A percentile compares a stretch with the other conserved stretches of the same genome.
Evolutionary conservation across 2,329 filamentous ascomycete genomes (phyloP).

Genomic region (Nigrospora sphaerica): DNA sequence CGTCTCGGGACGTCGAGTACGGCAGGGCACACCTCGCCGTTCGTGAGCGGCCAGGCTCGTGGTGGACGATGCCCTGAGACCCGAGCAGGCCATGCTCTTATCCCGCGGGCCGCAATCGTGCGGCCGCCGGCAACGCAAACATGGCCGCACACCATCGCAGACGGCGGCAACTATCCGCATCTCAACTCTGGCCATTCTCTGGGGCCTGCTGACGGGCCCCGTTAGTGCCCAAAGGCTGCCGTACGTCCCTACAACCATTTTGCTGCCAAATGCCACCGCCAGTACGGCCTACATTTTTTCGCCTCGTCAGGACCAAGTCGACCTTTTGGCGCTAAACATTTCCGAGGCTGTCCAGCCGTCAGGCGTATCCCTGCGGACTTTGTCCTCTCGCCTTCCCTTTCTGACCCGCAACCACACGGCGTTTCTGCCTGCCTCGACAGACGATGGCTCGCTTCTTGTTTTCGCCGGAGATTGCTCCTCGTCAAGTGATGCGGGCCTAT

Average conservation of each 20-base stretch:
- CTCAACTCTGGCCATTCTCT: slow-evolving; percentile 11
- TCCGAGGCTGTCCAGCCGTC: slow-evolving; percentile 47
- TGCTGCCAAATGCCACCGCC: slow-evolving; percentile 38
- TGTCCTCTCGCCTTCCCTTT: slow-evolving; percentile 58
- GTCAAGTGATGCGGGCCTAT: slow-evolving; percentile 49
- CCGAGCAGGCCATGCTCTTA: too few species aligned
- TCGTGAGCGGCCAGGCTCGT: too few species aligned
- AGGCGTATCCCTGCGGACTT: slow-evolving; percentile 32
- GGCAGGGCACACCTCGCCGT: too few species aligned
- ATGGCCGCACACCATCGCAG: slow-evolving; percentile 1
- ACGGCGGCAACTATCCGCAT: slow-evolving; percentile 14
- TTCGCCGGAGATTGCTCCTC: slow-evolving; percentile 66
- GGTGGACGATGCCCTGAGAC: too few species aligned
- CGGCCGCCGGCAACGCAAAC: too few species aligned
- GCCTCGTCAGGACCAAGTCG: slow-evolving; percentile 37
- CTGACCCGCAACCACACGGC: slow-evolving; percentile 43
- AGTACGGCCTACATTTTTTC: slow-evolving; percentile 65
- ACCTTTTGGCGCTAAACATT: slow-evolving; percentile 61
- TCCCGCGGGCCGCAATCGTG: too few species aligned
- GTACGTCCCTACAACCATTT: slow-evolving; percentile 70
- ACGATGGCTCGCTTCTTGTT: slow-evolving; percentile 63
- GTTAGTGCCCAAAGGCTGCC: slow-evolving; percentile 48
- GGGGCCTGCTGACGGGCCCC: slow-evolving; percentile 8
- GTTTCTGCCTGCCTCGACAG: slow-evolving; percentile 62
- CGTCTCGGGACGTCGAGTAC: too few species aligned